A percentile compares a stretch with the other conserved stretches of the same genome.
phyloP scores from a whole-genome alignment of 208 protist genomes.

The Trichomonas tenax region DNA sequence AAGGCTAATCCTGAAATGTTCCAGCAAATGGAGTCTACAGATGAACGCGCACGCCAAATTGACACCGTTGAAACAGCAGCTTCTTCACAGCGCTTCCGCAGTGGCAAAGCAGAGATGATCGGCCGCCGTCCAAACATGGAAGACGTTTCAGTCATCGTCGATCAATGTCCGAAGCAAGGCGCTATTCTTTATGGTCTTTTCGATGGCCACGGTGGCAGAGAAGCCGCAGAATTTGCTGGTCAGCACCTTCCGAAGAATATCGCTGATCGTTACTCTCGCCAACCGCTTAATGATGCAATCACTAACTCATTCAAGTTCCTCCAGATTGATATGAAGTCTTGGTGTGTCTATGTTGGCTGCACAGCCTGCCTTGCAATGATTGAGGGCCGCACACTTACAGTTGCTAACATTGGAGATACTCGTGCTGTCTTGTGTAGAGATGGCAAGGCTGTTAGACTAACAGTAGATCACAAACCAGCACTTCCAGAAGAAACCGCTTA shows the following conservation, averaged over 20 bases:
- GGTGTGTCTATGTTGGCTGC: neutral
- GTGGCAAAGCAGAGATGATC: neutral
- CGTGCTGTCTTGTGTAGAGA: neutral
- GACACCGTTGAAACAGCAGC: neutral
- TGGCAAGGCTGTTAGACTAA: neutral
- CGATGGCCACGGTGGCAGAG: constrained; percentile 9
- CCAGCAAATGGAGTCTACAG: neutral
- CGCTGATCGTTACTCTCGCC: neutral
- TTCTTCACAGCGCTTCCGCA: neutral
- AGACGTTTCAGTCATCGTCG: neutral
- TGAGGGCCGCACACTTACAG: neutral
- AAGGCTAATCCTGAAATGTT: neutral
- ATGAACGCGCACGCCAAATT: neutral
- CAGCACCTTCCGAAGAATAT: neutral
- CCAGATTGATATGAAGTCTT: neutral
- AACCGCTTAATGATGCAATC: neutral
- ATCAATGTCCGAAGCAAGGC: neutral
- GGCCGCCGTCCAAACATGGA: neutral
- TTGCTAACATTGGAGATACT: neutral
- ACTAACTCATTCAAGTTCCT: neutral
- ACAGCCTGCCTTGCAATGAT: neutral
- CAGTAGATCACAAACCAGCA: neutral
- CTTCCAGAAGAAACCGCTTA: neutral
- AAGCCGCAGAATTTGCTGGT: neutral
- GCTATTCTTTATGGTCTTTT: neutral